These are phyloP conservation scores for Aurantiochytrium sp. DNA, from an alignment of 108 stramenopile species.

Conservation along the genomic window DNA sequence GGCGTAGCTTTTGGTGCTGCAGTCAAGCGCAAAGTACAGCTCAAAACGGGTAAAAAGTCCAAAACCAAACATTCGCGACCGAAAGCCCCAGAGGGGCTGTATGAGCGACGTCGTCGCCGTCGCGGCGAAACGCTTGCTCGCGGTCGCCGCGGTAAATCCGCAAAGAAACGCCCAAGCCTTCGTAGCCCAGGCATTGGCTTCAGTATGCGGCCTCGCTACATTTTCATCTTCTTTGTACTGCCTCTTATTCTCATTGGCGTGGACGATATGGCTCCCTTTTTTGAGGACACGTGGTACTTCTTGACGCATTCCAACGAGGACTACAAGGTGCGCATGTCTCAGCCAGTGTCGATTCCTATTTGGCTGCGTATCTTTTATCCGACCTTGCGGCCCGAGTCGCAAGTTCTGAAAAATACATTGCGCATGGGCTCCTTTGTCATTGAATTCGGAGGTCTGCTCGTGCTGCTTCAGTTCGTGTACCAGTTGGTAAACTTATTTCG, in stretches of 20 bases:
- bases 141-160: neutral
- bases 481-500: neutral
- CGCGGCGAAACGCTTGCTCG: neutral
- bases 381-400: neutral
- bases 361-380: neutral
- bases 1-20: neutral
- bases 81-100: neutral
- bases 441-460: neutral
- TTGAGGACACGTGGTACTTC: neutral
- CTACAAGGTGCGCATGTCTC: neutral
- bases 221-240: neutral
- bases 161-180: neutral
- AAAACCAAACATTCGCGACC: neutral
- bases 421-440: neutral
- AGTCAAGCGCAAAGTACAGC: neutral
- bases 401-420: neutral
- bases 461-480: neutral
- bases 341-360: neutral
- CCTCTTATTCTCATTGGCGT: neutral
- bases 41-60: neutral
- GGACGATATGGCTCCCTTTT: neutral
- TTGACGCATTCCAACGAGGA: neutral
- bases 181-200: neutral
- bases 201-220: neutral
- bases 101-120: too few species aligned